Conservation (phyloP, 495 filamentous ascomycete genomes). For the Annulohypoxylon maeteangense region DNA sequence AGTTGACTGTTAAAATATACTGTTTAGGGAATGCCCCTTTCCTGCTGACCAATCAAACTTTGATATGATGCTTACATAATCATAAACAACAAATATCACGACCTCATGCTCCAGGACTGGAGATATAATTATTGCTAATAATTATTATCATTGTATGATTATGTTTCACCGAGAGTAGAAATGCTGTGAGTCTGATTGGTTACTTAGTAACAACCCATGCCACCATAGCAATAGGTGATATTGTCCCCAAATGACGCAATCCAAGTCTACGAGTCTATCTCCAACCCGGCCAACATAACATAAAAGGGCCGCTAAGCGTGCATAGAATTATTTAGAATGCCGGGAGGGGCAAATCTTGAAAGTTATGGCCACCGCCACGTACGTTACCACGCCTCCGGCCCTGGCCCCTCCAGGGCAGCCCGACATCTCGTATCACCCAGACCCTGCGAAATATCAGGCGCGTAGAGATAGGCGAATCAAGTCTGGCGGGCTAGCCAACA, state of each 20-base stretch:
- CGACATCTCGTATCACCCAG: conserved; percentile 67
- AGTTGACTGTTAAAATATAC: not conserved
- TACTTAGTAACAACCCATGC: not conserved
- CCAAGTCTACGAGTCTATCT: conserved; percentile 10
- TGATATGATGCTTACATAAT: not conserved
- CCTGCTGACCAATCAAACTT: not conserved
- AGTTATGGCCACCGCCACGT: conserved; percentile 48
- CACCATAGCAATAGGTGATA: conserved; percentile 19
- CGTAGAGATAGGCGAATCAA: conserved; percentile 53
- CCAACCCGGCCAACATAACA: conserved; percentile 8
- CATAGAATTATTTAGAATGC: not conserved
- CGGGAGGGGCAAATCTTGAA: conserved; percentile 2
- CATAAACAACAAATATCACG: not conserved
- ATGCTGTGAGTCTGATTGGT: conserved; percentile 5
- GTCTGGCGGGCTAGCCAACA: conserved; percentile 51
- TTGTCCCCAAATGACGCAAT: conserved; percentile 36
- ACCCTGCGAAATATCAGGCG: conserved; percentile 64
- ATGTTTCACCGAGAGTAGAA: not conserved
- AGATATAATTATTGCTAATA: not conserved
- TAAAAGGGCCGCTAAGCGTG: conserved; percentile 4
- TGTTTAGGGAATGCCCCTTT: not conserved
- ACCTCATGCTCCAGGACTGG: not conserved
- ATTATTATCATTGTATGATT: not conserved
- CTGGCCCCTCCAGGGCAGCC: conserved; percentile 47
- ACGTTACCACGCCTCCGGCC: conserved; percentile 27